A percentile compares a stretch with the other conserved stretches of the same genome.
These are phyloP conservation scores for Neophaeococcomyces mojaviensis DNA, from an alignment of 2,329 filamentous ascomycete genomes.

Conservation along the genomic window DNA sequence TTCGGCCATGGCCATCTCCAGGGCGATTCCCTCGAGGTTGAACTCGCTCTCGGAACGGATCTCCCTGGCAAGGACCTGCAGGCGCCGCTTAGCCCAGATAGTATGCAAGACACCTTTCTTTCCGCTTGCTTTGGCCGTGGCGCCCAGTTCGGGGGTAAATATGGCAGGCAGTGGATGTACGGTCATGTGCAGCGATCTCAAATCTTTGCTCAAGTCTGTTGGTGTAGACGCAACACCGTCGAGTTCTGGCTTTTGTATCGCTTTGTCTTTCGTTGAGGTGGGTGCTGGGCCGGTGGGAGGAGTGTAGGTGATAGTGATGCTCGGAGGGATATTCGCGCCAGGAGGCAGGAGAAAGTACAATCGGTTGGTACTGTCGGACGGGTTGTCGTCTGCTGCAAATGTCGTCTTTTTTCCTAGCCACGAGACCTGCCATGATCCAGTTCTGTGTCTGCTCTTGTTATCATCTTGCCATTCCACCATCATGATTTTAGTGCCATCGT, in stretches of 20 bases:
- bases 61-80: constrained; percentile 68
- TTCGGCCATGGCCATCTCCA: constrained; percentile 77
- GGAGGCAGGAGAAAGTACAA: constrained; percentile 77
- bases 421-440: constrained; percentile 64
- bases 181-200: constrained; percentile 37
- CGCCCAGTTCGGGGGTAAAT: constrained; percentile 68
- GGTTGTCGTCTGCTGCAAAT: constrained; percentile 56
- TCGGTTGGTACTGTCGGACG: constrained; percentile 49
- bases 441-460: constrained; percentile 39
- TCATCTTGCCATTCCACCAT: constrained; percentile 86
- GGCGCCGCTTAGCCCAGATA: constrained; percentile 77
- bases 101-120: constrained; percentile 80
- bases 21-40: constrained; percentile 73
- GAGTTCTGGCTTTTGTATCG: constrained; percentile 1
- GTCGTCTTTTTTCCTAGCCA: constrained; percentile 76
- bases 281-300: constrained; percentile 36
- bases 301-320: constrained; percentile 57
- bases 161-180: constrained; percentile 82
- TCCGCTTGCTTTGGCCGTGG: constrained; percentile 57
- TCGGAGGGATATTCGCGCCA: constrained; percentile 61
- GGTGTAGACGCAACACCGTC: neutral
- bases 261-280: constrained; percentile 21
- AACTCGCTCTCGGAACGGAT: constrained; percentile 64
- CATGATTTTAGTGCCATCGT: constrained; percentile 81
- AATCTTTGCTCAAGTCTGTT: constrained; percentile 29